Percentiles rank a stretch among this genome's conserved stretches.
Conservation (phyloP, 2,329 filamentous ascomycete genomes). For the Epichloe festucae region DNA sequence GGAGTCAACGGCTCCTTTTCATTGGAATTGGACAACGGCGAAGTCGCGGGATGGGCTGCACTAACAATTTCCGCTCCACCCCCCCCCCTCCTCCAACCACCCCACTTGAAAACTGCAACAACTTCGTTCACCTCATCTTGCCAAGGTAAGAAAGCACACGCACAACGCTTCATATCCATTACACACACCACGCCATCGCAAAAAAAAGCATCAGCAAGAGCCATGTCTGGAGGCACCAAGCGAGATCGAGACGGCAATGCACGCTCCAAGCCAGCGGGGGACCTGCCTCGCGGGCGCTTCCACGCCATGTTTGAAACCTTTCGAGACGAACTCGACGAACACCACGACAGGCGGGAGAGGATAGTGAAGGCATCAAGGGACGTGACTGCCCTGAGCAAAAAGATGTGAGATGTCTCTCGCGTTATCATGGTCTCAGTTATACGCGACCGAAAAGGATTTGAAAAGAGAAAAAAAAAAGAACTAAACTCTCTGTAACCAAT, state of each 20-base stretch:
- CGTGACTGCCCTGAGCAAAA: constrained; percentile 89
- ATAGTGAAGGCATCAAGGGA: constrained; percentile 86
- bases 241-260: constrained; percentile 39
- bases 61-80: neutral
- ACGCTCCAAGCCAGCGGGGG: constrained; percentile 24
- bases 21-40: too few relatives aligned
- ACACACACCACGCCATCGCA: neutral
- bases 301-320: constrained; percentile 76
- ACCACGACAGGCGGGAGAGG: constrained; percentile 82
- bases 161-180: neutral
- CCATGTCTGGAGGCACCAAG: constrained; percentile 34
- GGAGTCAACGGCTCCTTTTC: too few relatives aligned
- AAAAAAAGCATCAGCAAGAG: too few relatives aligned
- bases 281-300: constrained; percentile 30
- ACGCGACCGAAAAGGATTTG: neutral
- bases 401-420: constrained; percentile 52
- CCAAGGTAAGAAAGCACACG: neutral
- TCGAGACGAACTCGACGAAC: constrained; percentile 78
- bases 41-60: neutral
- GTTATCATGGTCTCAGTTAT: too few relatives aligned
- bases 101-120: neutral
- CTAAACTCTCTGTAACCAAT: neutral
- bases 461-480: too few relatives aligned
- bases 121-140: neutral
- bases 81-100: too few relatives aligned